Percentiles rank a stretch among this genome's conserved stretches.
Evolutionary conservation across 257 asterid genomes (phyloP).

Genomic region (Apocynum venetum): DNA sequence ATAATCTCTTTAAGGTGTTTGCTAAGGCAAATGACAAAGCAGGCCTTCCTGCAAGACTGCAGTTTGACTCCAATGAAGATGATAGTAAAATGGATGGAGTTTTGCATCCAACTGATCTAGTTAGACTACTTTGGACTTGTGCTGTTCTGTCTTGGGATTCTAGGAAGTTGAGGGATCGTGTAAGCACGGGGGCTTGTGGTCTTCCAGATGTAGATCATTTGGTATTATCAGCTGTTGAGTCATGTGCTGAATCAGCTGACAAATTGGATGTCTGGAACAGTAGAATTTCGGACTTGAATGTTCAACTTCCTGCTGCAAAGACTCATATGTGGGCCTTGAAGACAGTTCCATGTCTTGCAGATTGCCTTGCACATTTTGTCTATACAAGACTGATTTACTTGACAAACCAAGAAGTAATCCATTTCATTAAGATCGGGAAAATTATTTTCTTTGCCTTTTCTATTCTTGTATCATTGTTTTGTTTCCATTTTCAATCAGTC

Average conservation of each 20-base stretch:
- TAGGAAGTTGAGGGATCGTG: conserved; percentile 27
- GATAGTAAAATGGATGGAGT: conserved; percentile 61
- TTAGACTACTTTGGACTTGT: conserved; percentile 58
- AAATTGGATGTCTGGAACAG: conserved; percentile 53
- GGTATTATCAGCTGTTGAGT: conserved; percentile 58
- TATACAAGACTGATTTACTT: conserved; percentile 53
- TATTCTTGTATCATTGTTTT: background rate
- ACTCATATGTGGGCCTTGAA: conserved; percentile 69
- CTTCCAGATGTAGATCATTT: conserved; percentile 74
- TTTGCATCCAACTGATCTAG: conserved; percentile 40
- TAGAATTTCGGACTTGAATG: conserved; percentile 35
- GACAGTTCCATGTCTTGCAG: conserved; percentile 68
- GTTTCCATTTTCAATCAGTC: background rate
- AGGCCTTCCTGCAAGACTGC: conserved; percentile 53
- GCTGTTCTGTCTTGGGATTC: conserved; percentile 75
- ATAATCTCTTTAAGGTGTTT: conserved; percentile 51
- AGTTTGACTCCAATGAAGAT: conserved; percentile 57
- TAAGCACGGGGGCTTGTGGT: conserved; percentile 27
- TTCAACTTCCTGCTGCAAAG: conserved; percentile 60
- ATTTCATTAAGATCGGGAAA: background rate
- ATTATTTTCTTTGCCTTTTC: background rate
- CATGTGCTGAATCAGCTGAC: conserved; percentile 43
- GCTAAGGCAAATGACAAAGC: conserved; percentile 48
- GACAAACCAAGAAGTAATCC: conserved; percentile 42
- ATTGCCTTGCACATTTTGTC: conserved; percentile 69